These are phyloP conservation scores for Yamadazyma membranifaciens DNA, from an alignment of 1,139 yeast species.

Conservation along the genomic window DNA sequence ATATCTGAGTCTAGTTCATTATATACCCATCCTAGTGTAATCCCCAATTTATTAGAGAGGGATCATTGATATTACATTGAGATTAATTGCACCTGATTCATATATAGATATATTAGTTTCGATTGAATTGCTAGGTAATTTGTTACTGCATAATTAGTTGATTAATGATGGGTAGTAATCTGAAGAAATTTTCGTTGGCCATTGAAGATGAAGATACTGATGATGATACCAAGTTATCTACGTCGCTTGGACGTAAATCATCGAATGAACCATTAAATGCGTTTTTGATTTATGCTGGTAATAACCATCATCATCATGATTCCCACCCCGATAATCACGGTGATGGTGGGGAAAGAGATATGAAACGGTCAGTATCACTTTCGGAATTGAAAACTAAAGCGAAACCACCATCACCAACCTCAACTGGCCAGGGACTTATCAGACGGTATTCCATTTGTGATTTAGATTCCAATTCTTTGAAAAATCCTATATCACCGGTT, in stretches of 20 bases:
- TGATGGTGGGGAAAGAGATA: not conserved
- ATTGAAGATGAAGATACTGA: constrained; percentile 17
- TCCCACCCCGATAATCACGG: not conserved
- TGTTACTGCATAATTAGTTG: no score
- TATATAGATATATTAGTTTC: no score
- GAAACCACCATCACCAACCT: not conserved
- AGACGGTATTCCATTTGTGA: constrained; percentile 17
- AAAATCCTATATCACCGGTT: constrained; percentile 10
- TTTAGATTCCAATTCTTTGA: constrained; percentile 9
- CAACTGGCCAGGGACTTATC: not conserved
- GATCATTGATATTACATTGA: no score
- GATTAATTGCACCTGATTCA: no score
- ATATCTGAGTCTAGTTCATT: no score
- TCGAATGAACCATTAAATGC: constrained; percentile 27
- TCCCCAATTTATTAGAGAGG: no score
- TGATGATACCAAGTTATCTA: not conserved
- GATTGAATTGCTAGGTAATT: no score
- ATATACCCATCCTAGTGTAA: no score
- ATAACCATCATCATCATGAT: not conserved
- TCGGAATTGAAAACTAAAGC: constrained; percentile 7
- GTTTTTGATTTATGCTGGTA: constrained; percentile 18
- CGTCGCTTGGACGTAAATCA: constrained; percentile 7
- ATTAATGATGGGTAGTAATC: no score
- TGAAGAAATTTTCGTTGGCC: constrained; percentile 21
- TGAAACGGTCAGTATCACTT: constrained; percentile 11